phyloP scores from a whole-genome alignment of 2,329 filamentous ascomycete species.

The Sphaerulina populicola region DNA sequence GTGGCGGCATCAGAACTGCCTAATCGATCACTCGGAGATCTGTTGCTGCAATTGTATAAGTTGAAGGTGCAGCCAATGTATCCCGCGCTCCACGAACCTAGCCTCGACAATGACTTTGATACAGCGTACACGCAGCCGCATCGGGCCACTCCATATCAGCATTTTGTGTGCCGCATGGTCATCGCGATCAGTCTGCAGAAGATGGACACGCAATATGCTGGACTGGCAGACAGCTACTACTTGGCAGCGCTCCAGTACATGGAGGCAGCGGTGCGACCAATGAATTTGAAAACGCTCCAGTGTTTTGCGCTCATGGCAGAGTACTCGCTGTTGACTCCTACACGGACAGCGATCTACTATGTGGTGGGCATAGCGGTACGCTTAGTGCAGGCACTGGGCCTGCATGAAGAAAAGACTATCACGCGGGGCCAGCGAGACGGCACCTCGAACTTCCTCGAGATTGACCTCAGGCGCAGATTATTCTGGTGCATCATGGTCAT shows the following conservation, averaged over 20 bases:
- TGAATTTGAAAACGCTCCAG: constrained; percentile 83
- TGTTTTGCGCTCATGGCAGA: constrained; percentile 80
- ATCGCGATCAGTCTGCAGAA: constrained; percentile 93
- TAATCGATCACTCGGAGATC: constrained; percentile 62
- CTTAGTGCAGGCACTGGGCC: constrained; percentile 78
- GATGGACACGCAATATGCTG: constrained; percentile 80
- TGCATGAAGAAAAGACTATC: constrained; percentile 85
- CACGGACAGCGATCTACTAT: constrained; percentile 85
- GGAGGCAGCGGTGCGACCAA: constrained; percentile 73
- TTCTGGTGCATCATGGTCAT: constrained; percentile 84
- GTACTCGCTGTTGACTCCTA: constrained; percentile 87
- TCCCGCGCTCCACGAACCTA: constrained; percentile 76
- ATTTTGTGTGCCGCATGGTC: constrained; percentile 83
- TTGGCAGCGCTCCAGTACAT: constrained; percentile 78
- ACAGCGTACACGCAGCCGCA: constrained; percentile 63
- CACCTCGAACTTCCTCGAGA: constrained; percentile 59
- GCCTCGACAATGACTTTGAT: constrained; percentile 66
- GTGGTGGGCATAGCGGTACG: constrained; percentile 80
- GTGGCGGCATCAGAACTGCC: constrained; percentile 70
- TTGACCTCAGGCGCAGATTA: constrained; percentile 82
- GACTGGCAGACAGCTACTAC: constrained; percentile 90
- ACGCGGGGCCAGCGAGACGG: constrained; percentile 52
- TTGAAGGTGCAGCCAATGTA: constrained; percentile 85
- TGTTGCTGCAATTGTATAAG: constrained; percentile 75
- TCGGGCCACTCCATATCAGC: constrained; percentile 57